Conservation (phyloP, 306 rosid genomes). For the Lablab purpureus region DNA sequence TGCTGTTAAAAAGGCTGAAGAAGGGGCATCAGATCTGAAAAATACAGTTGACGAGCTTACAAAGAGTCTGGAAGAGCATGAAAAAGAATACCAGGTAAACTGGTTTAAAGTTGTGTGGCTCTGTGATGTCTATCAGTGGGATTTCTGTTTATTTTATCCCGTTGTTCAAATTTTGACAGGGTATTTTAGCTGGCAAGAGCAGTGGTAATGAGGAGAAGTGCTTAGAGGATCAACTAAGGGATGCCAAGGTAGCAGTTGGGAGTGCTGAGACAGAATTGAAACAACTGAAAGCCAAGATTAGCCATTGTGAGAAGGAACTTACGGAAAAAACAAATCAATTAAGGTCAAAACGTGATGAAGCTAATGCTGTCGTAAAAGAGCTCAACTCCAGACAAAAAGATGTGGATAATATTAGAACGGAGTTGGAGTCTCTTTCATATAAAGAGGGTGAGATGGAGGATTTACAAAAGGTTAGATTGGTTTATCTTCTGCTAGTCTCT, state of each 20-base stretch:
- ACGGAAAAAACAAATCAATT: slow-evolving; percentile 78
- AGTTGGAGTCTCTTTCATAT: slow-evolving; percentile 76
- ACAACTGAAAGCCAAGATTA: slow-evolving; percentile 80
- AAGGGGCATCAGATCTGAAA: slow-evolving; percentile 88
- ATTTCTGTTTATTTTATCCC: slow-evolving; percentile 23
- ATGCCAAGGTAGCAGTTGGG: slow-evolving; percentile 94
- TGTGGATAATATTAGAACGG: slow-evolving; percentile 64
- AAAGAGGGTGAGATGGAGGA: slow-evolving; percentile 88
- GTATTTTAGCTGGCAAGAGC: slow-evolving; percentile 89
- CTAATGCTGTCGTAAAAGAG: slow-evolving; percentile 81
- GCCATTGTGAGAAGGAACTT: slow-evolving; percentile 85
- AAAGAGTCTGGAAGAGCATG: slow-evolving; percentile 73
- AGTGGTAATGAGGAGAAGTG: slow-evolving; percentile 94
- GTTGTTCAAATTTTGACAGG: slow-evolving; percentile 57
- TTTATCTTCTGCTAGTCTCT: slow-evolving; percentile 44
- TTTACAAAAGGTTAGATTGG: slow-evolving; percentile 71
- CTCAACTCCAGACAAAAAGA: slow-evolving; percentile 66
- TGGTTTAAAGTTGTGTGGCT: slow-evolving; percentile 8
- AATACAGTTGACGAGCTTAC: slow-evolving; percentile 73
- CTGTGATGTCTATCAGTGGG: slow-evolving; percentile 24
- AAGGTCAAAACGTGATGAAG: slow-evolving; percentile 86
- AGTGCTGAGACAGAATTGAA: slow-evolving; percentile 87
- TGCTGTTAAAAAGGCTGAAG: slow-evolving; percentile 86
- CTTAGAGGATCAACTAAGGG: slow-evolving; percentile 86
- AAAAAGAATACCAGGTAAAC: slow-evolving; percentile 88